Conservation (phyloP, 2,329 filamentous ascomycete species). For the Thermomyces lanuginosus region DNA sequence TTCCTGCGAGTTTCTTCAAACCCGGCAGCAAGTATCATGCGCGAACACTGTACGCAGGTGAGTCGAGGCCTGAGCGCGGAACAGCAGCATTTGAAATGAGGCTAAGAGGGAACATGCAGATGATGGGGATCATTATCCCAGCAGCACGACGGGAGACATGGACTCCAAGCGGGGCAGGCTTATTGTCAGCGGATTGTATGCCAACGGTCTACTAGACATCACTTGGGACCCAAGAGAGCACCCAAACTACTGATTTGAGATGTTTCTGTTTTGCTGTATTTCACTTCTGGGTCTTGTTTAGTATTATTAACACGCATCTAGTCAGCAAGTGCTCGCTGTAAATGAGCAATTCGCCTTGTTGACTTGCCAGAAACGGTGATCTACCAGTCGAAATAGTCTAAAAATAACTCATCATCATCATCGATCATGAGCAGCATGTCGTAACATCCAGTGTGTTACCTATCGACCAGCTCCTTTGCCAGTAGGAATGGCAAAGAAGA, state of each 20-base stretch:
- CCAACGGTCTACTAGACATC: slow-evolving; percentile 8
- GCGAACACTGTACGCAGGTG: slow-evolving; percentile 8
- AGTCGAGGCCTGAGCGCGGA: too few species aligned
- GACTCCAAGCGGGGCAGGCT: slow-evolving; percentile 9
- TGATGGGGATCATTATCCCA: slow-evolving; percentile 8
- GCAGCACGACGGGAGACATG: slow-evolving; percentile 7
- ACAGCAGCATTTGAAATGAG: too few species aligned
- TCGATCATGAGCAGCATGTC: neutral
- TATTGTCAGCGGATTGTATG: slow-evolving; percentile 8
- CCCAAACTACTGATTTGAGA: too few species aligned
- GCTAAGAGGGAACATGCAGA: too few species aligned
- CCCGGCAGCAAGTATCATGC: slow-evolving; percentile 5
- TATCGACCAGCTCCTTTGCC: slow-evolving; percentile 30
- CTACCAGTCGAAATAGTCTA: too few species aligned
- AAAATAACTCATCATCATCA: too few species aligned
- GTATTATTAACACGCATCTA: too few species aligned
- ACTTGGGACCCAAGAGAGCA: slow-evolving; percentile 8
- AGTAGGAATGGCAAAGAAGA: slow-evolving; percentile 55
- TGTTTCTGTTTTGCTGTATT: too few species aligned
- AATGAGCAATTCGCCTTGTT: too few species aligned
- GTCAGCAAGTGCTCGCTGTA: too few species aligned
- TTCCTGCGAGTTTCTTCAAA: slow-evolving; percentile 6
- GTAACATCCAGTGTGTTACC: slow-evolving; percentile 13
- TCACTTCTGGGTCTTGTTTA: too few species aligned
- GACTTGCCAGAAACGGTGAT: too few species aligned